Evolutionary conservation across 1,139 yeast species (phyloP).

Genomic region (Scheffersomyces quercinus): DNA sequence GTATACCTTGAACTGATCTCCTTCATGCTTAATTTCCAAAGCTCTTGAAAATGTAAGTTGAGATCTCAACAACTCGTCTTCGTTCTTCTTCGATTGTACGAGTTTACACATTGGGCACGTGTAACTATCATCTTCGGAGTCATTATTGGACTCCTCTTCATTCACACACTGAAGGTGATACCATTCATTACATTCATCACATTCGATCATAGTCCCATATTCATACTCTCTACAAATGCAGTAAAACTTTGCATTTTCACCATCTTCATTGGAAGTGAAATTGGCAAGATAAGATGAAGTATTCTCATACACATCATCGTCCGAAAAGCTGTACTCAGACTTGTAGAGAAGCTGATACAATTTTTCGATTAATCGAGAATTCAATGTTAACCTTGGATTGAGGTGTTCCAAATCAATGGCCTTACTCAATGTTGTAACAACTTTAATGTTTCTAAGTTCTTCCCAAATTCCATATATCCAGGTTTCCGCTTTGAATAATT

Average conservation of each 20-base stretch:
- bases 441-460: conserved; percentile 30
- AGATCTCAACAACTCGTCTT: conserved; percentile 17
- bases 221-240: conserved; percentile 75
- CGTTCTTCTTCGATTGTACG: conserved; percentile 18
- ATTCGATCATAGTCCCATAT: conserved; percentile 74
- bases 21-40: conserved; percentile 22
- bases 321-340: conserved; percentile 37
- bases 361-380: conserved; percentile 23
- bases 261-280: conserved; percentile 12
- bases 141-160: conserved; percentile 28
- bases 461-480: conserved; percentile 42
- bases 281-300: conserved; percentile 28
- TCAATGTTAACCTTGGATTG: conserved; percentile 21
- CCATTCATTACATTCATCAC: conserved; percentile 81
- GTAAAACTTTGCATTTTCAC: conserved; percentile 31
- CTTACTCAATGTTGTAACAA: conserved; percentile 26
- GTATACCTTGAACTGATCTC: conserved; percentile 33
- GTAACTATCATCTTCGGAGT: conserved; percentile 40
- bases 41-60: conserved; percentile 25
- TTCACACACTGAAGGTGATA: conserved; percentile 71
- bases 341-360: conserved; percentile 33
- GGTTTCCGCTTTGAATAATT: conserved; percentile 29
- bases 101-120: conserved; percentile 67
- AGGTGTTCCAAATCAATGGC: conserved; percentile 15
- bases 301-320: conserved; percentile 37